A percentile compares a stretch with the other conserved stretches of the same genome.
phyloP scores from a whole-genome alignment of 73 alveolate genomes.

The Tetrahymena thermophila region DNA sequence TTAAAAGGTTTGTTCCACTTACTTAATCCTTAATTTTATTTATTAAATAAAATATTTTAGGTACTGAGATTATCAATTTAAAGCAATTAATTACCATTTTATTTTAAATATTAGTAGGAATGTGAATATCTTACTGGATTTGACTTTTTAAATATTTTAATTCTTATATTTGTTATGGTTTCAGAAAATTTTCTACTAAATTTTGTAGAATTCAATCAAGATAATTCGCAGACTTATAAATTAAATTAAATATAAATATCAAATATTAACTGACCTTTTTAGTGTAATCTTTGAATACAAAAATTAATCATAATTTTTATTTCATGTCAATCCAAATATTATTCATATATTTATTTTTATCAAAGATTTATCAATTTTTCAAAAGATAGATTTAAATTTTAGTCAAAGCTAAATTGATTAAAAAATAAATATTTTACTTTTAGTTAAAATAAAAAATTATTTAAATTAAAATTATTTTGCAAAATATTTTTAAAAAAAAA shows the following conservation, averaged over 20 bases:
- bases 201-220: neutral
- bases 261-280: neutral
- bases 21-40: neutral
- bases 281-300: neutral
- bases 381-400: too few relatives aligned
- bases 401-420: neutral
- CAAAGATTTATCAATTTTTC: too few relatives aligned
- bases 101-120: neutral
- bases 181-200: neutral
- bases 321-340: too few relatives aligned
- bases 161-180: neutral
- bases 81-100: neutral
- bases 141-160: neutral
- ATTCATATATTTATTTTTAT: too few relatives aligned
- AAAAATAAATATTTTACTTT: neutral
- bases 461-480: too few relatives aligned
- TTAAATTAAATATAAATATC: neutral
- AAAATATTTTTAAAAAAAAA: too few relatives aligned
- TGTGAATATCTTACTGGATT: neutral
- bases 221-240: neutral
- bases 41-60: neutral
- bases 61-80: neutral
- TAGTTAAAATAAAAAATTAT: too few relatives aligned
- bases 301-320: neutral
- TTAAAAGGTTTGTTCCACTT: neutral